phyloP scores from a whole-genome alignment of 345 rosid species.

The Mangifera indica region DNA sequence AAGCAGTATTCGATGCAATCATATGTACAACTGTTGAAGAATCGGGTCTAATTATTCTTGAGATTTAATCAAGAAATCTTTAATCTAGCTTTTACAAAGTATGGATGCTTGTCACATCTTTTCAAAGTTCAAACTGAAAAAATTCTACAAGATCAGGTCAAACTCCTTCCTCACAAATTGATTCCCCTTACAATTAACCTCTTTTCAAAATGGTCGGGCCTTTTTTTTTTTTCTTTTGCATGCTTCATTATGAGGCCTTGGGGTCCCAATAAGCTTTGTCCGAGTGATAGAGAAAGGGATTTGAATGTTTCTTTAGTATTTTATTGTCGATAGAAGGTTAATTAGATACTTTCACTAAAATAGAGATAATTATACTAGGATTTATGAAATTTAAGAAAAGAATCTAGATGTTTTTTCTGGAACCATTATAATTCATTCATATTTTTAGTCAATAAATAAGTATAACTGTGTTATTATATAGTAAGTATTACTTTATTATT shows the following conservation, averaged over 20 bases:
- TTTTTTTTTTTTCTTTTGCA: constrained; percentile 37
- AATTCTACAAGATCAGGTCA: constrained; percentile 47
- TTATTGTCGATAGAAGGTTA: constrained; percentile 7
- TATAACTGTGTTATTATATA: too few relatives aligned
- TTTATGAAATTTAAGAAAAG: constrained; percentile 31
- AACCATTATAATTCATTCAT: too few relatives aligned
- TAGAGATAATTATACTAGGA: constrained; percentile 24
- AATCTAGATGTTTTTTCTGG: constrained; percentile 27
- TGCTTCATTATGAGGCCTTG: constrained; percentile 36
- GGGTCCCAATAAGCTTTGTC: constrained; percentile 34
- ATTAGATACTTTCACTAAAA: constrained; percentile 26
- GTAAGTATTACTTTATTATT: too few relatives aligned
- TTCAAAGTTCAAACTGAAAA: constrained; percentile 30
- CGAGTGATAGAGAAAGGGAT: background rate
- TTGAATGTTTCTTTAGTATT: constrained; percentile 23
- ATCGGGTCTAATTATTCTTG: constrained; percentile 41
- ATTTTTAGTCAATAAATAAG: too few relatives aligned
- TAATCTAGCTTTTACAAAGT: constrained; percentile 36
- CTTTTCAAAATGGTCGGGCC: constrained; percentile 32
- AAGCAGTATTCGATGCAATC: too few relatives aligned
- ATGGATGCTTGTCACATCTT: constrained; percentile 46
- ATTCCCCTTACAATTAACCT: constrained; percentile 30
- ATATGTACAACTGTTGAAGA: constrained; percentile 28
- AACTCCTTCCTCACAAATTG: constrained; percentile 29
- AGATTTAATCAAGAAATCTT: constrained; percentile 23